Evolutionary conservation across 305 asterid species (phyloP), one percentile per base, ranked within the genome.

Genomic region (Solanum hybrid): DNA sequence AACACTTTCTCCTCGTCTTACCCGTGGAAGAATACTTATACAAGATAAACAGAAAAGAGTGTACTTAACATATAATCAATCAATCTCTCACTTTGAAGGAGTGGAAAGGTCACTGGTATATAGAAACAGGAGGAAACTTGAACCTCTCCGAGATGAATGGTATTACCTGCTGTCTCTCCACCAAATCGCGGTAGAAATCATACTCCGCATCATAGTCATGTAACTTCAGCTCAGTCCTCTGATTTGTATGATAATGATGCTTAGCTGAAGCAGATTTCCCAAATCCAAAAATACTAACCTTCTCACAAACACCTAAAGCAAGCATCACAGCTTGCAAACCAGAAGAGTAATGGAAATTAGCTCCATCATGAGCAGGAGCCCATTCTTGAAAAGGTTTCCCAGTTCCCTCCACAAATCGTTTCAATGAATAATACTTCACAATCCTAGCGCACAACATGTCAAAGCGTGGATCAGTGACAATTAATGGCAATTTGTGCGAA

Each of bases 131-230:
- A 38, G 99, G 99, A 42, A 93, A 92, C 93, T 87, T 92, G 90
- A 96, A 97, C 90, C 80, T 94, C 75, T 92, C 98, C 0, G 98
- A 93, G 84, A 96, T 73, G 91, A 96, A 97, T 14, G 99, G 99
- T 75, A 97, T 92, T 29, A 85, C 93, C 93, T 92, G 90, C 6
- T 94, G 94, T 17, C 92, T 91, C 73, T 93, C 89, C 86, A 93
- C 91, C 95, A 96, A 90, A 93, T 95, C 98, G 6, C 42, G 89
- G 73, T 98, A 98, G 24, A 98, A 92, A 73, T 96, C 98, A 89
- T 96, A 98, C 94, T 98, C 99, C 0, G 99, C 98, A 88, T 95
- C 98, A 14, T 97, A 97, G 90, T 97, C 99, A 82, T 97, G 99
- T 87, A 97, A 89, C 38, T 92, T 87, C 1, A 97, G 95, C 97